Evolutionary conservation across 768 basidiomycete genomes (phyloP), one percentile per base, ranked within the genome.

Genomic region (Psilocybe subaeruginosa): DNA sequence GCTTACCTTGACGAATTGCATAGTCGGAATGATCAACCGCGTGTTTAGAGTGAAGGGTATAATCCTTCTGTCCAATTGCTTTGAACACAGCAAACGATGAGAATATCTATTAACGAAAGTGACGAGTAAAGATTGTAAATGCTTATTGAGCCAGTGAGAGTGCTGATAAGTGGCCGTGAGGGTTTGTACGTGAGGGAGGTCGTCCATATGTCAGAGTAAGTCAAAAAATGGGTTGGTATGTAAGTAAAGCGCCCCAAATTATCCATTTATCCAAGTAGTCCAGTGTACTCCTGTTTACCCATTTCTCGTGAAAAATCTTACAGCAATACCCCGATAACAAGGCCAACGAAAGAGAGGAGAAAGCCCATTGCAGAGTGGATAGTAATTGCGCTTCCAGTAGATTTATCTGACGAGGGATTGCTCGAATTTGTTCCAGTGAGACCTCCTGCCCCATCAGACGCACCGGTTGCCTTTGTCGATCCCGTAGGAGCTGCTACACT

Each of bases 291-390:
- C 6, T 14, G 1, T 8, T 12, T 8, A 12, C 41, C 14, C 14
- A 12, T 14, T 43, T n/a, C n/a, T n/a, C 14, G 8, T 43, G 7
- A n/a, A 12, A 12, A 12, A 43, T 8, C n/a, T n/a, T 16, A 43
- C 43, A 58, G 31, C 8, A 29, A n/a, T 9, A 35, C 43, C 3
- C 61, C 61, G 14, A 62, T 31, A 33, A 56, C 23, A 16, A 52
- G 31, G 17, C 61, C 61, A 29, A 31, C 56, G 45, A 62, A 23
- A 17, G 61, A 53, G 1, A 53, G 33, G n/a, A 62, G 51, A 17
- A 49, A 51, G 11, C 56, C 51, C 5, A 47, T n/a, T 5, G 33
- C 31, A 30, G 33, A n/a, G 14, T 29, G 46, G 4, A 52, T 19
- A 9, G 60, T 49, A 8, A 60, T 33, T 39, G 41, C 8, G n/a